Evolutionary conservation across 2,329 filamentous ascomycete species (phyloP).

Genomic region (Cordyceps fumosorosea): DNA sequence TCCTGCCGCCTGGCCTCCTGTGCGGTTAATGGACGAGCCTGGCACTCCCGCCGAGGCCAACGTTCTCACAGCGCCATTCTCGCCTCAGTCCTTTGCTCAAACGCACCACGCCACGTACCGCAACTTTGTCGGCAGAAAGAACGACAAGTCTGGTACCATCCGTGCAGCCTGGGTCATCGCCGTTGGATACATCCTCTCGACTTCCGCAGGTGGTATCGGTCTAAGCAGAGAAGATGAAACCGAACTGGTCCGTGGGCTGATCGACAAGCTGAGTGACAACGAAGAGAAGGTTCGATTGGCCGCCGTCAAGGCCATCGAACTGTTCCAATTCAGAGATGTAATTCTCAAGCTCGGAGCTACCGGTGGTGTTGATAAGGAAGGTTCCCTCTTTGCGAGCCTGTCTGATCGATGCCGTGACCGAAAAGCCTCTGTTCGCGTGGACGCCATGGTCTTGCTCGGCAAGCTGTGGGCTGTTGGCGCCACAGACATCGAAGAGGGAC

Average conservation of each 20-base stretch:
- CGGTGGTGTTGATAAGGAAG: slow-evolving; percentile 68
- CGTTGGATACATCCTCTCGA: slow-evolving; percentile 80
- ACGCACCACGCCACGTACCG: slow-evolving; percentile 73
- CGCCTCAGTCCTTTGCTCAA: slow-evolving; percentile 83
- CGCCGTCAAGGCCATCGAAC: slow-evolving; percentile 76
- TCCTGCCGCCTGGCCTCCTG: slow-evolving; percentile 76
- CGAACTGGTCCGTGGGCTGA: slow-evolving; percentile 64
- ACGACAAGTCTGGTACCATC: slow-evolving; percentile 79
- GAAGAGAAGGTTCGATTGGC: slow-evolving; percentile 89
- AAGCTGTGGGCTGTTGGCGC: slow-evolving; percentile 91
- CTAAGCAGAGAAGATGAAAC: slow-evolving; percentile 77
- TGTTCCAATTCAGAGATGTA: slow-evolving; percentile 74
- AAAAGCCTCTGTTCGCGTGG: slow-evolving; percentile 71
- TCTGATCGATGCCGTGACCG: slow-evolving; percentile 86
- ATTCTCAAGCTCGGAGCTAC: slow-evolving; percentile 72
- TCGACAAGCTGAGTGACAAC: slow-evolving; percentile 75
- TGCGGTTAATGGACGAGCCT: slow-evolving; percentile 54
- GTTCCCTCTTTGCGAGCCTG: slow-evolving; percentile 73
- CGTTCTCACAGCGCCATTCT: slow-evolving; percentile 74
- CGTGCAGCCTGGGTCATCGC: slow-evolving; percentile 81
- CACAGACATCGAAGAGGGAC: slow-evolving; percentile 76
- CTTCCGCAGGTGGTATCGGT: slow-evolving; percentile 83
- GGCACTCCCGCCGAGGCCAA: slow-evolving; percentile 42
- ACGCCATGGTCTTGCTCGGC: slow-evolving; percentile 77
- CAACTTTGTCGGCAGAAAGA: slow-evolving; percentile 74